Evolutionary conservation across 768 basidiomycete genomes (phyloP), one percentile per base, ranked within the genome.

Genomic region (Sarcomyxa edulis): DNA sequence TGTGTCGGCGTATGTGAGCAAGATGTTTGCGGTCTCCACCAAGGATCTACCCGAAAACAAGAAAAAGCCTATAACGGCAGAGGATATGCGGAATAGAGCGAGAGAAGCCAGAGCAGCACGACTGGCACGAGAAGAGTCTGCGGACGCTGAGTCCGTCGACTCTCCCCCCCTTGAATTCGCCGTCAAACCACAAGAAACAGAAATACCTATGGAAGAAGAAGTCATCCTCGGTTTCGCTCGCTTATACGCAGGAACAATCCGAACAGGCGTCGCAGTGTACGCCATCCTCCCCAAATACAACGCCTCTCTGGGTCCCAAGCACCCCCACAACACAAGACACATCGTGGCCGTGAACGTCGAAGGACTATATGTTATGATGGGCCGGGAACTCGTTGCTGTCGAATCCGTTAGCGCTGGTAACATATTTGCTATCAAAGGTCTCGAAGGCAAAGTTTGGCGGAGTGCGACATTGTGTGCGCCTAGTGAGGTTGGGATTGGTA

Each of bases 321-420:
- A 93, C 50, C 75, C 81, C 6, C 54, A 60, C 22, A 98, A 98
- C 60, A 61, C 58, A 10, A 77, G 75, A 44, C 74, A 85, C 51
- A 48, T 93, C 29, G 54, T 72, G 16, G 61, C 66, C 7, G 71
- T 81, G 16, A 68, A 65, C n/a, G 76, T 94, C 10, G 74, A 80
- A 41, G 81, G 78, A 5, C 60, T 99, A 36, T 99, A 97, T 59
- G 76, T 86, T 34, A 97, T 99, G 91, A 98, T 99, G 96, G 96
- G 96, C 3, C 67, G 90, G 29, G 94, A 97, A 53, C 70, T 99
- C n/a, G 80, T 89, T 1, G 70, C 82, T 0, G 89, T 95, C 3
- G 69, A 86, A 15, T 69, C 68, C 43, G 93, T 98, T 1, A 74
- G 74, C 21, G 93, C 96, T 2, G 96, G 96, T 6, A 94, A 95